Percentiles rank a stretch among this genome's conserved stretches.
Conservation (phyloP, 768 basidiomycete genomes). For the Solioccasus polychromus region DNA sequence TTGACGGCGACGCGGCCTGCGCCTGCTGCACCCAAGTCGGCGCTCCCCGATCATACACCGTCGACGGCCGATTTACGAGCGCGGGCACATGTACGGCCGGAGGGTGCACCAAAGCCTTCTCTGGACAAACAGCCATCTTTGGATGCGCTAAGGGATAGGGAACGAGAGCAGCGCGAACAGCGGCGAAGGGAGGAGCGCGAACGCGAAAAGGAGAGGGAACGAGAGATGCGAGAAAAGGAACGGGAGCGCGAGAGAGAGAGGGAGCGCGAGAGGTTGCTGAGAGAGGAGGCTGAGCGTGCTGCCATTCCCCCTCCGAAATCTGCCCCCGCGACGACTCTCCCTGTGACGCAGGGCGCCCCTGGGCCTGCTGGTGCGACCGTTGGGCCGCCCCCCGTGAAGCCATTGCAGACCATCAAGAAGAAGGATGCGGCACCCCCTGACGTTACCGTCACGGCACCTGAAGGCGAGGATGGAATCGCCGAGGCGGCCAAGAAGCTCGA, state of each 20-base stretch:
- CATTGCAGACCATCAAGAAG: constrained; percentile 75
- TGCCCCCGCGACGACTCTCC: constrained; percentile 39
- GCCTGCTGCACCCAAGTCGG: constrained; percentile 44
- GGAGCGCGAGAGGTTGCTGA: constrained; percentile 19
- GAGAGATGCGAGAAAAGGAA: constrained; percentile 35
- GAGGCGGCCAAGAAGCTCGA: constrained; percentile 72
- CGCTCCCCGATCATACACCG: constrained; percentile 51
- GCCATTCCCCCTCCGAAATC: constrained; percentile 45
- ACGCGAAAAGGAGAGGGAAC: constrained; percentile 30
- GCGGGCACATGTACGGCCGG: constrained; percentile 54
- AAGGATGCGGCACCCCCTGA: constrained; percentile 32
- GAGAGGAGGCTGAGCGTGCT: constrained; percentile 37
- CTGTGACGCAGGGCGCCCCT: constrained; percentile 43
- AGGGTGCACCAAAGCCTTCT: constrained; percentile 30
- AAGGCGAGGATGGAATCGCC: constrained; percentile 50
- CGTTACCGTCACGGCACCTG: constrained; percentile 53
- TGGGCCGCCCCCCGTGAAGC: constrained; percentile 66
- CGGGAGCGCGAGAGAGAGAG: constrained; percentile 29
- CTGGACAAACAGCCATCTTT: constrained; percentile 40
- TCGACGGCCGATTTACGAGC: constrained; percentile 64
- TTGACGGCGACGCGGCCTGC: constrained; percentile 54
- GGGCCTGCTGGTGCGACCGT: constrained; percentile 49
- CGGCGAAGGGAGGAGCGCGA: constrained; percentile 38
- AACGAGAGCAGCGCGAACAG: constrained; percentile 38
- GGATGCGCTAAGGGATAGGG: constrained; percentile 33